A percentile compares a stretch with the other conserved stretches of the same genome.
Conservation (phyloP, 768 basidiomycete species). For the Suillus fuscotomentosus region DNA sequence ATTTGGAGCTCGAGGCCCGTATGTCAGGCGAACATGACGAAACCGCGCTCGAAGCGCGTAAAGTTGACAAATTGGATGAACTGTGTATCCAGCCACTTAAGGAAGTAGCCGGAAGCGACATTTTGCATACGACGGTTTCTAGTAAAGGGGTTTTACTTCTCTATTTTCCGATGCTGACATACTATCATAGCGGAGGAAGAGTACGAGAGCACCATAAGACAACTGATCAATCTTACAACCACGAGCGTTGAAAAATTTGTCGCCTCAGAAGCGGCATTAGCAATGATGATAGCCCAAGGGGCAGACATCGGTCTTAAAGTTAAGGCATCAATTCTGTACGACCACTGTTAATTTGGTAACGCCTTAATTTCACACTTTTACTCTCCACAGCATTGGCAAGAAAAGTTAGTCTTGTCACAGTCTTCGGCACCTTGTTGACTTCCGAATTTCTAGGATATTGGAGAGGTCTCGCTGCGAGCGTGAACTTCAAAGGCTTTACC, state of each 20-base stretch:
- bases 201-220: slow-evolving; percentile 3
- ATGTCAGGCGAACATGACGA: too few species aligned
- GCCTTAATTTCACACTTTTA: neutral
- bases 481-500: slow-evolving; percentile 8
- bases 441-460: slow-evolving; percentile 16
- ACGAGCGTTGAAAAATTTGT: slow-evolving; percentile 7
- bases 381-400: slow-evolving; percentile 5
- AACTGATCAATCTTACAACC: slow-evolving; percentile 6
- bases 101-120: neutral
- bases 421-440: neutral
- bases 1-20: too few species aligned
- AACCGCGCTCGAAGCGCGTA: too few species aligned
- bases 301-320: neutral
- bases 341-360: neutral
- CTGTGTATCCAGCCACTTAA: slow-evolving; percentile 7
- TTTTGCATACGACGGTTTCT: slow-evolving; percentile 7
- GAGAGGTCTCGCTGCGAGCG: slow-evolving; percentile 11
- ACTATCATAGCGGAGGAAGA: neutral
- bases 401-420: slow-evolving; percentile 4
- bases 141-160: neutral
- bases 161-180: neutral
- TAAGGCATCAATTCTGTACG: slow-evolving; percentile 4
- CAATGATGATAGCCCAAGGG: slow-evolving; percentile 7
- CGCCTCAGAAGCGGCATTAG: slow-evolving; percentile 6
- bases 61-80: neutral